phyloP scores from a whole-genome alignment of 108 stramenopile species.

The Cylindrotheca closterium region DNA sequence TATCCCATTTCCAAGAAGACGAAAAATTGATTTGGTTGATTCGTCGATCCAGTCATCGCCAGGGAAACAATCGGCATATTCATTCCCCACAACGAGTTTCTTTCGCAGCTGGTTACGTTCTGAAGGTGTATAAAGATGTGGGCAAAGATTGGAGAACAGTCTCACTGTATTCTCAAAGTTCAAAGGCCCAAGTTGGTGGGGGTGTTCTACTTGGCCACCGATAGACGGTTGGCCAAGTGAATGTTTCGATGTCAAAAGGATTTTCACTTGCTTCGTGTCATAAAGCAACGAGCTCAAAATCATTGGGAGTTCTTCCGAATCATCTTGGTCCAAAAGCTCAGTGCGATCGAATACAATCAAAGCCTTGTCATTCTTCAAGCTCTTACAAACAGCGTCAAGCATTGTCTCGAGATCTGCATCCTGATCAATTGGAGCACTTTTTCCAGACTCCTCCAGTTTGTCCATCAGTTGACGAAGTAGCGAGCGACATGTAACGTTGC shows the following conservation, averaged over 20 bases:
- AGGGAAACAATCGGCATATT: constrained; percentile 36
- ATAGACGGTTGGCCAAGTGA: constrained; percentile 49
- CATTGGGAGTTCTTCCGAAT: constrained; percentile 55
- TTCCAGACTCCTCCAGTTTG: constrained; percentile 41
- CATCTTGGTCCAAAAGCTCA: constrained; percentile 58
- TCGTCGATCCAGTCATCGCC: constrained; percentile 18
- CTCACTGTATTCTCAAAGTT: constrained; percentile 55
- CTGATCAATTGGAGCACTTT: constrained; percentile 26
- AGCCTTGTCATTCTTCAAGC: constrained; percentile 48
- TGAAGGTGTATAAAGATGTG: constrained; percentile 59
- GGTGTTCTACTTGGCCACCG: constrained; percentile 59
- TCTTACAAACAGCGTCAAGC: constrained; percentile 35
- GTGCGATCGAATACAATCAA: constrained; percentile 73
- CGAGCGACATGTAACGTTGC: constrained; percentile 29
- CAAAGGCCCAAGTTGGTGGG: constrained; percentile 58
- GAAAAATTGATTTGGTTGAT: constrained; percentile 28
- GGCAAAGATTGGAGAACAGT: constrained; percentile 71
- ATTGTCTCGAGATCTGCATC: constrained; percentile 47
- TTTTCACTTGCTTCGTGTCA: constrained; percentile 57
- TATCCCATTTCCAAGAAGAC: constrained; percentile 51
- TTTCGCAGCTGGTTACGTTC: constrained; percentile 53
- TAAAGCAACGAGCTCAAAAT: constrained; percentile 66
- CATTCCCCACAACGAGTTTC: constrained; percentile 33
- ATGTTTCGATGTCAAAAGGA: constrained; percentile 47
- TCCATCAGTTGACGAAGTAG: constrained; percentile 41